A percentile compares a stretch with the other conserved stretches of the same genome.
These are phyloP conservation scores for Rubia peregrina DNA, from an alignment of 305 asterid species.

Conservation along the genomic window DNA sequence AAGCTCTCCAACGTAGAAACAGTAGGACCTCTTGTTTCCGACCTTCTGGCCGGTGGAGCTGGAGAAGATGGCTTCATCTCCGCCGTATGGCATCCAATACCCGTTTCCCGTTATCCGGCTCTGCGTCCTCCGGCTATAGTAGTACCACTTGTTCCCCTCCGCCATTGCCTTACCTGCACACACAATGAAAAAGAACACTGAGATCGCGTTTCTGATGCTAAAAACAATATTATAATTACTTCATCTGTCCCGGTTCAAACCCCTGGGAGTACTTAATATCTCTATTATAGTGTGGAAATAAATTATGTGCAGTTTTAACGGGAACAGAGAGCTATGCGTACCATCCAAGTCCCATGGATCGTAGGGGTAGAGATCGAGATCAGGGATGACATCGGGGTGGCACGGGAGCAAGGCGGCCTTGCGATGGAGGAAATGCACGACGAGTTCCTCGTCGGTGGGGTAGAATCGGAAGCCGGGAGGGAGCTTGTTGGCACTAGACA, in stretches of 20 bases:
- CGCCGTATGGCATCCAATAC: slow-evolving; percentile 63
- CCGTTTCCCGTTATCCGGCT: slow-evolving; percentile 63
- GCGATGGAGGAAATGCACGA: slow-evolving; percentile 92
- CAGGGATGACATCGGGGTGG: slow-evolving; percentile 92
- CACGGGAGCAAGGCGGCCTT: slow-evolving; percentile 70
- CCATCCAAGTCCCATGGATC: slow-evolving; percentile 97
- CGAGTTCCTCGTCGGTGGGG: slow-evolving; percentile 89
- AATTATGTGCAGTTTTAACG: too few species aligned
- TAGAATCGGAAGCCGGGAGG: slow-evolving; percentile 89
- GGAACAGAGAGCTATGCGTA: slow-evolving; percentile 10
- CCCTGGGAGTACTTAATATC: too few species aligned
- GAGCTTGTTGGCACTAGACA: slow-evolving; percentile 33
- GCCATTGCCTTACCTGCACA: slow-evolving; percentile 79
- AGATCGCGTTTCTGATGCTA: neutral
- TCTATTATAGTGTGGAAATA: too few species aligned
- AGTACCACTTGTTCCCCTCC: slow-evolving; percentile 90
- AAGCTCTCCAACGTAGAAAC: slow-evolving; percentile 59
- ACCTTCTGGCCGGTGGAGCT: slow-evolving; percentile 30
- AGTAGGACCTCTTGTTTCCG: slow-evolving; percentile 58
- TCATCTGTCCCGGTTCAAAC: neutral
- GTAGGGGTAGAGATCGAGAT: slow-evolving; percentile 78
- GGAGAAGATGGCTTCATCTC: slow-evolving; percentile 63
- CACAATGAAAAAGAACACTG: neutral
- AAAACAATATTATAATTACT: neutral
- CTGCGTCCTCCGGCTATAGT: slow-evolving; percentile 71